These are phyloP conservation scores for Penicillium sclerotiorum DNA, from an alignment of 2,329 filamentous ascomycete species.

Conservation along the genomic window DNA sequence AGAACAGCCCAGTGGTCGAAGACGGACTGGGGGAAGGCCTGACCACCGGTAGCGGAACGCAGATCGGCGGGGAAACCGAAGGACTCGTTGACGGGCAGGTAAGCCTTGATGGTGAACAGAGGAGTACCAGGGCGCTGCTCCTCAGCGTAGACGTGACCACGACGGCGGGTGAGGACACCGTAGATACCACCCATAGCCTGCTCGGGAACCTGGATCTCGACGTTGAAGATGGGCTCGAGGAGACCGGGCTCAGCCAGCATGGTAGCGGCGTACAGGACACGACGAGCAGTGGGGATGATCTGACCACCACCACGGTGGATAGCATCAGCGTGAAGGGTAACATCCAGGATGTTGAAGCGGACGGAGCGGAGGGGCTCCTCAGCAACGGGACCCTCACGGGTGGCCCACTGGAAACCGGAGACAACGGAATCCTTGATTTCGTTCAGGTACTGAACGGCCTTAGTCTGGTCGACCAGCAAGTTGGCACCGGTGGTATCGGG, in stretches of 20 bases:
- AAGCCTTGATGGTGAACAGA: conserved; percentile 98
- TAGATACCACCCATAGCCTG: conserved; percentile 99
- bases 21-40: conserved; percentile 98
- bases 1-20: conserved; percentile 99
- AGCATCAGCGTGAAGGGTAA: conserved; percentile 98
- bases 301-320: conserved; percentile 99
- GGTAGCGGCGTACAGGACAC: conserved; percentile 91
- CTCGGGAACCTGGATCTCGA: conserved; percentile 99
- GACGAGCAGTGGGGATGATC: conserved; percentile 95
- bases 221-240: conserved; percentile 96
- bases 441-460: conserved; percentile 99
- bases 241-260: conserved; percentile 90
- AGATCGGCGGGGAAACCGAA: conserved; percentile 99
- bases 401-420: conserved; percentile 99
- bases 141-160: conserved; percentile 99
- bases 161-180: conserved; percentile 93
- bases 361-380: conserved; percentile 97
- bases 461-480: conserved; percentile 98
- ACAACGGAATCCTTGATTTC: conserved; percentile 99
- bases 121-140: conserved; percentile 98
- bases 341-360: conserved; percentile 99
- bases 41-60: conserved; percentile 87
- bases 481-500: conserved; percentile 97
- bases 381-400: conserved; percentile 92
- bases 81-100: conserved; percentile 94